Conservation (phyloP, 2,329 filamentous ascomycete genomes). For the Monosporascus ibericus region DNA sequence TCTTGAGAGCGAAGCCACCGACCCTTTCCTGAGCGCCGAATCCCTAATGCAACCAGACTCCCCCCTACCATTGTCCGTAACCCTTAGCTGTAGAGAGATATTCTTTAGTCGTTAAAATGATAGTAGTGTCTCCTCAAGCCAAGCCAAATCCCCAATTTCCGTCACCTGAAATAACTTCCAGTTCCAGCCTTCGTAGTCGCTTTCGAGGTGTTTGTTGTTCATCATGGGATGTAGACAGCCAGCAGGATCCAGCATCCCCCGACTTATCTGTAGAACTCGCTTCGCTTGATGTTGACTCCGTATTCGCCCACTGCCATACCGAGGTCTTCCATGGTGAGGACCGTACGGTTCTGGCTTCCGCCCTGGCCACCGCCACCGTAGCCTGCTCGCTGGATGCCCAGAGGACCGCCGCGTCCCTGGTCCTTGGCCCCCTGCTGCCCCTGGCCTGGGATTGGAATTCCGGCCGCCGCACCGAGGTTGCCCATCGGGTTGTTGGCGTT, state of each 20-base stretch:
- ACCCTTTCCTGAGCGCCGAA: background rate
- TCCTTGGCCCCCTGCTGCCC: conserved; percentile 49
- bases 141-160: background rate
- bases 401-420: conserved; percentile 51
- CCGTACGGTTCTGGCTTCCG: conserved; percentile 82
- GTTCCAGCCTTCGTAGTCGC: background rate
- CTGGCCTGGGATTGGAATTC: conserved; percentile 60
- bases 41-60: background rate
- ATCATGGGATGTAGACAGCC: background rate
- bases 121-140: no score
- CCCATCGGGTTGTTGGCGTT: conserved; percentile 90
- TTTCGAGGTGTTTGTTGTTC: background rate
- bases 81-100: no score
- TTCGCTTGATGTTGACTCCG: conserved; percentile 93
- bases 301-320: conserved; percentile 98
- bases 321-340: conserved; percentile 96
- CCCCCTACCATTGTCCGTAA: no score
- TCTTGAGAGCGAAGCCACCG: no score
- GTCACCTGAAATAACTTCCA: no score
- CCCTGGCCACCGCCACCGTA: conserved; percentile 86
- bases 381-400: conserved; percentile 70
- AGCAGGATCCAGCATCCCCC: background rate
- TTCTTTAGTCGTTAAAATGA: no score
- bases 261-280: conserved; percentile 71
- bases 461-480: conserved; percentile 69